Base-by-base conservation (phyloP, 1,139 yeast species). In the Blastobotrys buckinghamii region DNA sequence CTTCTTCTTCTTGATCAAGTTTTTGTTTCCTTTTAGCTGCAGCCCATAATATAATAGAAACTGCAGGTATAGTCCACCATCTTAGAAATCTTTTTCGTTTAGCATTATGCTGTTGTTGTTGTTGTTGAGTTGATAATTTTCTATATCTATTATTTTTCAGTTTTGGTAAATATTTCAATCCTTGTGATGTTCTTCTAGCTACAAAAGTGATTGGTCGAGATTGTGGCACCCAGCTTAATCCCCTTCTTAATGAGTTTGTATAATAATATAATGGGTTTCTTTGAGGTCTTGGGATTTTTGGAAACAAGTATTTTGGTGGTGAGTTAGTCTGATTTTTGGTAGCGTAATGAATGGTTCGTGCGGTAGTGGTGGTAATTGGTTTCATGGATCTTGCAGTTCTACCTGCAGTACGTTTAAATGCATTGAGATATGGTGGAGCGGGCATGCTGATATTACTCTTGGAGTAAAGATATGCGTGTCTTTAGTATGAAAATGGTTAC, bases 51-150 rank as follows among this genome's bases (percentile, higher is more conserved):
- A 82, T 77, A 36, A 82, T 72, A 0, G 84, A 75, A 49, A 82
- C 74, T 0, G 85, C 78, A 6, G 86, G 80, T 37, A 82, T 65
- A 1, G 86, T 80, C 78, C 85, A 80, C 82, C 87, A 82, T 57
- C 80, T 77, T 53, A 81, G 75, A 58, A 80, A 74, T 40, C 73
- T 22, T 22, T 22, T 22, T 69, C 51, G 79, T n/a, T n/a, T 70
- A 34, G 45, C 36, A 17, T 30, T 22, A 19, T 34, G 27, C 32
- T 39, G 39, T 17, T 42, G 19, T 19, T 37, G 39, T 16, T 32
- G n/a, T 6, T 36, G 16, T 20, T 9, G 16, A 17, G 36, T 26
- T 19, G 42, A 24, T 16, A 35, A n/a, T 26, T 47, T 39, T 27
- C 39, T 53, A 44, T 49, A 54, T 53, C 17, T 42, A 48, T 38